Evolutionary conservation across 169 alveolate species (phyloP), one percentile per base, ranked within the genome.

Genomic region (Sarcocystis neurona): DNA sequence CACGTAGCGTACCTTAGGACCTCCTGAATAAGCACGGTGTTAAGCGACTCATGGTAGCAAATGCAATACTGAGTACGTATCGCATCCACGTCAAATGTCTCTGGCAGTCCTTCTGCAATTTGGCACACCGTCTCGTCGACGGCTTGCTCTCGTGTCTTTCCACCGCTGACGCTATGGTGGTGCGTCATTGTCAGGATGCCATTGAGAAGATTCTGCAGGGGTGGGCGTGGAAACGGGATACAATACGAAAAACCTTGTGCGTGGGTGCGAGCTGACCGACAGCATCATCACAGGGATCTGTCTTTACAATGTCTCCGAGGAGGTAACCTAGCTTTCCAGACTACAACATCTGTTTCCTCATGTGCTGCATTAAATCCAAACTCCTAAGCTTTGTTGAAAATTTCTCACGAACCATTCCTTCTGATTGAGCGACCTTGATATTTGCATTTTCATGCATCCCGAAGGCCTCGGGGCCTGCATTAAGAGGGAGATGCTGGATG

Each of bases 361-460:
- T n/a, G n/a, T n/a, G n/a, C n/a, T n/a, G n/a, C n/a, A n/a, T n/a
- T n/a, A n/a, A n/a, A n/a, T n/a, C n/a, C n/a, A n/a, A n/a, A n/a
- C n/a, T n/a, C n/a, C n/a, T n/a, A n/a, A n/a, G n/a, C n/a, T n/a
- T n/a, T n/a, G n/a, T n/a, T n/a, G n/a, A n/a, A n/a, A n/a, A n/a
- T n/a, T n/a, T n/a, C n/a, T n/a, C 34, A 87, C 77, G 80, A 88
- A 92, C 97, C 94, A 44, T 70, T 23, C 98, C 96, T 84, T 96
- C 98, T 74, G 94, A 92, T 89, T 97, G 97, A 66, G 97, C 97
- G 39, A 97, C 96, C 48, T 96, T 95, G 53, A 97, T 96, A 93
- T 96, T 97, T 46, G 98, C 98, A 89, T 98, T 98, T 84, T 97
- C 98, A 87, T 98, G 99, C 85, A 97, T 93, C 27, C 99, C 99